Evolutionary conservation across 345 rosid species (phyloP), one percentile per base, ranked within the genome.

Genomic region (Lepidium didymum): DNA sequence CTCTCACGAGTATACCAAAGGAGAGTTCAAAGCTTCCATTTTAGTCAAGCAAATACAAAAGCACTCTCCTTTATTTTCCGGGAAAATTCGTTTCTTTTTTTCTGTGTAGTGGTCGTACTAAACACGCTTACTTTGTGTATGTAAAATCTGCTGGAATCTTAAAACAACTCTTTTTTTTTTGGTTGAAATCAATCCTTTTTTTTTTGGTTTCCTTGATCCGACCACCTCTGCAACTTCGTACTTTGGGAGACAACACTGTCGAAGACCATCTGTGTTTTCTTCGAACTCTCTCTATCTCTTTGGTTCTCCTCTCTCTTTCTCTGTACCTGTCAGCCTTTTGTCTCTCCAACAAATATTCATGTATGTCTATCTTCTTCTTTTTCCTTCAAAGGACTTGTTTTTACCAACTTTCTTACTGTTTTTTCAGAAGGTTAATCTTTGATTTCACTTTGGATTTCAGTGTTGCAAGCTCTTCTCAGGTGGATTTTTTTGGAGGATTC

Each of bases 151-250:
- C 7, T 58, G 49, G 62, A 66, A 52, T 73, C 77, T 57, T 72
- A 18, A 64, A 65, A 1, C 60, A 36, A 23, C 54, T 8, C 31
- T 8, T 47, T 31, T 25, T 55, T 65, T 56, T 37, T 5, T 7
- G 25, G 33, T 73, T 72, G 52, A 56, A 63, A 56, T 63, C 74
- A 51, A 61, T 54, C 38, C 25, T 37, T 13, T 18, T 27, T 18
- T 19, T 34, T 50, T 21, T 21, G 15, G 6, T 27, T 58, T 53
- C 1, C 35, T 29, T 13, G 72, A 53, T 73, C 77, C 72, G 72
- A 73, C 77, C 77, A 58, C 43, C 62, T 66, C 72, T 73, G 77
- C 72, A 66, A 57, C 77, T 58, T 73, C 77, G 72, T 73, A 73
- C 72, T 73, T 56, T 21, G 34, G 38, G 54, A 66, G 77, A 73